Percentiles rank a stretch among this genome's conserved stretches.
phyloP scores from a whole-genome alignment of 106 monocot species.

The Agapanthus africanus region DNA sequence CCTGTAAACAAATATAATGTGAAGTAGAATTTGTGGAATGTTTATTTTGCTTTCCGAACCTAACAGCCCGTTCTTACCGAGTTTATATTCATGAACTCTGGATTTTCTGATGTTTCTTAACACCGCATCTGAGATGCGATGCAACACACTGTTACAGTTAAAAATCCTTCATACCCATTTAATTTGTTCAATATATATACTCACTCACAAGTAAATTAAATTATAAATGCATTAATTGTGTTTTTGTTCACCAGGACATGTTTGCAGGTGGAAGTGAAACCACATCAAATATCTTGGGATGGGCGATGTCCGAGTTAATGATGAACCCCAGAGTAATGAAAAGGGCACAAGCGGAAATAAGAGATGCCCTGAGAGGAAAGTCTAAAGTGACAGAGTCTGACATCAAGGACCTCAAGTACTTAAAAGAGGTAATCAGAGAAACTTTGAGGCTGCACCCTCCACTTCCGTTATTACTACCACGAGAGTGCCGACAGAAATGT shows the following conservation, averaged over 20 bases:
- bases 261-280: constrained; percentile 24
- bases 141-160: no score
- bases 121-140: no score
- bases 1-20: no score
- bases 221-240: no score
- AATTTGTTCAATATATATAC: not conserved
- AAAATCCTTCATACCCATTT: not conserved
- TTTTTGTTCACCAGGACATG: not conserved
- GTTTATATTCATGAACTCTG: no score
- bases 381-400: constrained; percentile 12
- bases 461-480: constrained; percentile 26
- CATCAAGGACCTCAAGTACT: constrained; percentile 5
- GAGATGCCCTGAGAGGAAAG: not conserved
- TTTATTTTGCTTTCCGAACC: not conserved
- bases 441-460: no score
- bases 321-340: constrained; percentile 27
- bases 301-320: constrained; percentile 33
- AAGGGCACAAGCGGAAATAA: constrained; percentile 20
- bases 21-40: not conserved
- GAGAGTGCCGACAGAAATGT: constrained; percentile 20
- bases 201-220: no score
- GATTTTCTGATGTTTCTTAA: not conserved
- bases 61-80: no score
- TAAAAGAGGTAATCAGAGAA: constrained; percentile 24
- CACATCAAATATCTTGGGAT: constrained; percentile 11